phyloP scores from a whole-genome alignment of 768 basidiomycete genomes.

The Tylopilus felleus region DNA sequence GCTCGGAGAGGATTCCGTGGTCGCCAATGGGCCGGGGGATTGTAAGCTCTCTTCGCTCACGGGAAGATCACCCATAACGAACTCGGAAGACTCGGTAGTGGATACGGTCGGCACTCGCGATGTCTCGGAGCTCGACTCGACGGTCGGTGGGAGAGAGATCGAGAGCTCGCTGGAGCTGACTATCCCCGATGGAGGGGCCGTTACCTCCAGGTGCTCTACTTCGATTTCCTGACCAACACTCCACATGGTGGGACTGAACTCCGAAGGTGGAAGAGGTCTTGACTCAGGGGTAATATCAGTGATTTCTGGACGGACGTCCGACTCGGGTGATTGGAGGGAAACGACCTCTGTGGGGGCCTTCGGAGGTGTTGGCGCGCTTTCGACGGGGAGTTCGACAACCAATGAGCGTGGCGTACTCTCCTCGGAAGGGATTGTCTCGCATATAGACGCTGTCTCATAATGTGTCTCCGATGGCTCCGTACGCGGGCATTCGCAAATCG shows the following conservation, averaged over 20 bases:
- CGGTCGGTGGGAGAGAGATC: slow-evolving; percentile 28
- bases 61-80: slow-evolving; percentile 24
- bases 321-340: slow-evolving; percentile 28
- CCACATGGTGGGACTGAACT: slow-evolving; percentile 26
- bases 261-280: slow-evolving; percentile 41
- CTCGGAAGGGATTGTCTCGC: slow-evolving; percentile 36
- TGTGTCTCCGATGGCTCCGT: slow-evolving; percentile 42
- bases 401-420: slow-evolving; percentile 36
- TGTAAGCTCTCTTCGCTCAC: slow-evolving; percentile 29
- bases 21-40: slow-evolving; percentile 34
- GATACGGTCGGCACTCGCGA: slow-evolving; percentile 37
- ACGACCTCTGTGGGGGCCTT: slow-evolving; percentile 27
- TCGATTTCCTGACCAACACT: slow-evolving; percentile 23
- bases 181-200: slow-evolving; percentile 13
- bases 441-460: slow-evolving; percentile 48
- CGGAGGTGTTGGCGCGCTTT: slow-evolving; percentile 21
- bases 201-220: slow-evolving; percentile 14
- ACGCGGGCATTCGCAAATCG: slow-evolving; percentile 33
- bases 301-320: slow-evolving; percentile 15
- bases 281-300: slow-evolving; percentile 22
- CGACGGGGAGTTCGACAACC: slow-evolving; percentile 28
- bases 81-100: slow-evolving; percentile 41
- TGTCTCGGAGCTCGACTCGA: slow-evolving; percentile 31
- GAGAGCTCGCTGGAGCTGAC: slow-evolving; percentile 24
- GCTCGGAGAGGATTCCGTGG: slow-evolving; percentile 31